Base-by-base conservation (phyloP, 768 basidiomycete species). In the Psilocybe sp. region DNA sequence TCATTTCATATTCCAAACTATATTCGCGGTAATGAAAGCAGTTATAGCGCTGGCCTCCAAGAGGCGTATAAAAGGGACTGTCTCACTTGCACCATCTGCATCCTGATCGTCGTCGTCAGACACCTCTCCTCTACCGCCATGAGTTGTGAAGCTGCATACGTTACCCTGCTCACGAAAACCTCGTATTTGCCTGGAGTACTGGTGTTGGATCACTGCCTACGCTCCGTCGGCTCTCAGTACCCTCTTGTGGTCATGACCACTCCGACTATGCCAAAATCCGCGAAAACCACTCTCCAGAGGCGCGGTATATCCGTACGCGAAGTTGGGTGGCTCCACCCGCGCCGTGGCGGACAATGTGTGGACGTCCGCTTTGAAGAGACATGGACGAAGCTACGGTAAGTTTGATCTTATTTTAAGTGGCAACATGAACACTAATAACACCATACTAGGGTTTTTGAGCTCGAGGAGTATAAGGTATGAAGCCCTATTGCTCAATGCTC, bases 201-300 rank as follows among this genome's bases (percentile, higher is more conserved):
- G 39, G 82, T 87, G 14, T 66, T 90, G 14, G 65, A 82, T 51
- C 62, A 82, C 50, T 76, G 80, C 23, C 71, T 89, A 40, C 70
- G 70, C 35, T 49, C 72, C 11, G 79, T 82, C 32, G 65, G 74
- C 13, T 83, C 85, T 13, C 72, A 73, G 52, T 92, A 91, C 66
- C 83, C 88, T n/a, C 73, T 94, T 14, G 74, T 92, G 39, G 87
- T 86, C 34, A 88, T 93, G 83, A 78, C 79, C 34, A 89, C 90
- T 0, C 70, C 81, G 4, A 61, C 71, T 1, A 62, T 93, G 23
- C 72, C 82, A 3, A 51, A 71, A 28, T 72, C 79, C 16, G 78
- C 74, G 10, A 75, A 76, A 42, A 68, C 70, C 19, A 64, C 84
- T 38, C 75, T 98, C 31, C 52, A 58, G 19, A 73, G 71, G 40